Base-by-base conservation (phyloP, 2,329 filamentous ascomycete genomes). In the Blastomyces gilchristii region DNA sequence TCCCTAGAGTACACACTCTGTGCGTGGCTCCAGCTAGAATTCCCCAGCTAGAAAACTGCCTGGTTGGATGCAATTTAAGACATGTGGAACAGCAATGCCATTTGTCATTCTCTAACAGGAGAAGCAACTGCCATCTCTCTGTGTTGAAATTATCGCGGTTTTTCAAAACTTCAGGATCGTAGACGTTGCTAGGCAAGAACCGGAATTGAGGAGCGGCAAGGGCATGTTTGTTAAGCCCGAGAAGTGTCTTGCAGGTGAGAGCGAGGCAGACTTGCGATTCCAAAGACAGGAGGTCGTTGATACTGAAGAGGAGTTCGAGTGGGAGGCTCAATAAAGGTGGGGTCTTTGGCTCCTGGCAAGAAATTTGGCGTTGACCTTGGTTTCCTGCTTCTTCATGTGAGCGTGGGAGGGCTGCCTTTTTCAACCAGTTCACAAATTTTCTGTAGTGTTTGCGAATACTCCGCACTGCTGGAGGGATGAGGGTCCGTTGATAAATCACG, bases 11-110 rank as follows among this genome's bases (percentile, higher is more conserved):
- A 49, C 58, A 60, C 25, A 59, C 57, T 47, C 57, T 59, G 22
- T 2, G 18, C n/a, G n/a, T 47, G 3, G 41, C 22, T 31, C 14
- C 7, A 25, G 39, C 9, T 59, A 59, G 31, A 47, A 49, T 47
- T 22, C 18, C n/a, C n/a, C 12, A 2, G 25, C 9, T 49, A 31
- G 50, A 45, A 56, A 62, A 61, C n/a, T 34, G 50, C 28, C 52
- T 39, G n/a, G 16, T 34, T 18, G 49, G 34, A 54, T 41, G 60
- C 31, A 62, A 28, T 43, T 54, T 56, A 50, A 62, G 47, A n/a
- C 49, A 62, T 25, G 14, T 37, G 6, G 60, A 56, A 25, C 60
- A 62, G 49, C 49, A 43, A 45, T 41, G 60, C 60, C 60, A 62
- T 28, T 54, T n/a, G 25, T 16, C 52, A 47, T 47, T 45, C n/a